Evolutionary conservation across 768 basidiomycete genomes (phyloP).

Genomic region (Phylloporus scabripes): DNA sequence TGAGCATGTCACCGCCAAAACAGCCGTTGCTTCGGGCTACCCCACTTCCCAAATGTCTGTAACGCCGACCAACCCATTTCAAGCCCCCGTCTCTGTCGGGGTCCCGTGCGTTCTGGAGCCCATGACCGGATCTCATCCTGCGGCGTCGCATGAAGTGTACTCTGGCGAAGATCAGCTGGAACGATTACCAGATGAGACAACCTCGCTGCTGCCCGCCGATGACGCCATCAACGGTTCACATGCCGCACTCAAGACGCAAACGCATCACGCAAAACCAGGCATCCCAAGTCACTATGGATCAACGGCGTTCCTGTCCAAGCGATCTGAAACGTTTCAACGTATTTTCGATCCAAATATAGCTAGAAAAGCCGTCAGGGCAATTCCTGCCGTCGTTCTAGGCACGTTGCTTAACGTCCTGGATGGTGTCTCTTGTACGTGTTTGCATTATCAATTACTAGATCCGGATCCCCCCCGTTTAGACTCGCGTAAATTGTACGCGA

Average conservation of each 20-base stretch:
- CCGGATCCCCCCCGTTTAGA: background rate
- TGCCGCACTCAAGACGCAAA: conserved; percentile 3
- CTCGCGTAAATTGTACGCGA: conserved; percentile 5
- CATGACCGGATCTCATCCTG: background rate
- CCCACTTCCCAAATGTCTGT: conserved; percentile 12
- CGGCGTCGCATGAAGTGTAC: background rate
- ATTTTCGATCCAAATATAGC: conserved; percentile 17
- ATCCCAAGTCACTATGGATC: conserved; percentile 9
- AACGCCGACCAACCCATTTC: conserved; percentile 20
- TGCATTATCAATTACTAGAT: background rate
- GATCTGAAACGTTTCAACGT: conserved; percentile 5
- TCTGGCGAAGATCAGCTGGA: background rate
- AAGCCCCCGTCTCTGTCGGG: background rate
- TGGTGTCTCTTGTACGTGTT: conserved; percentile 77
- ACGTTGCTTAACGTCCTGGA: conserved; percentile 86
- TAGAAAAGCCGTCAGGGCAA: conserved; percentile 31
- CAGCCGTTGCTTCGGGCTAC: background rate
- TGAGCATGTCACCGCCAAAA: background rate
- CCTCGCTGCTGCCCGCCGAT: conserved; percentile 14
- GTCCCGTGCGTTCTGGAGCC: background rate
- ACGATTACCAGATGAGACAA: conserved; percentile 14
- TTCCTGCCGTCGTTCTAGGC: conserved; percentile 87
- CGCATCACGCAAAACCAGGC: conserved; percentile 5
- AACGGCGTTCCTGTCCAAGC: conserved; percentile 1
- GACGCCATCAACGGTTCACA: background rate